These are phyloP conservation scores for Furcasterigmium furcatum DNA, from an alignment of 2,329 filamentous ascomycete genomes.

Conservation along the genomic window DNA sequence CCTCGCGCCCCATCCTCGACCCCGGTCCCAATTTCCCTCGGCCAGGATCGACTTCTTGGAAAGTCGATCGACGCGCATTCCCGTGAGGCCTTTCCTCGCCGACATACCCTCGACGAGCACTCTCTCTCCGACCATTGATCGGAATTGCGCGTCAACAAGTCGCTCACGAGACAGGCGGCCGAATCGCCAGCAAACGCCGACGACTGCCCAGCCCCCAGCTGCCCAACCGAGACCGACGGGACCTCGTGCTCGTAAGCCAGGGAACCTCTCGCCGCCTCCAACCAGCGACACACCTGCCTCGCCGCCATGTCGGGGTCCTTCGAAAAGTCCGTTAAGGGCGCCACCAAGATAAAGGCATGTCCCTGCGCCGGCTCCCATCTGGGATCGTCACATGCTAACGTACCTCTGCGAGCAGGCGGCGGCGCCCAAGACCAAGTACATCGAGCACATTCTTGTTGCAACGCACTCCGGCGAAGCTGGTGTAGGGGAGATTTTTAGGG, in stretches of 20 bases:
- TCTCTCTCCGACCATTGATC: background rate
- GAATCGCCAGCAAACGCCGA: no score
- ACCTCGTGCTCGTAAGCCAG: no score
- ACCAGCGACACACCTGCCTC: no score
- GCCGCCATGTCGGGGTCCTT: constrained; percentile 78
- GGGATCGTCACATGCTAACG: background rate
- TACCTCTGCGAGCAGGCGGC: constrained; percentile 39
- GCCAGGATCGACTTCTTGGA: background rate
- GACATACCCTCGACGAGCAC: background rate
- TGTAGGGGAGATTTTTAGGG: constrained; percentile 92
- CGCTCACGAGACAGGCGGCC: no score
- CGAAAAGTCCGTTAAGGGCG: constrained; percentile 98
- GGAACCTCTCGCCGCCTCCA: no score
- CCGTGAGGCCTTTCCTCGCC: background rate
- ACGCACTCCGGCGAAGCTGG: constrained; percentile 94
- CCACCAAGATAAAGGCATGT: constrained; percentile 89
- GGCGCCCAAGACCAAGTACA: constrained; percentile 97
- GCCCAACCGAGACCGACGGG: no score
- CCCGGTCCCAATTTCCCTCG: background rate
- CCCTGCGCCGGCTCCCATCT: background rate
- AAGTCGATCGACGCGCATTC: background rate
- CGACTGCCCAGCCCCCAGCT: no score
- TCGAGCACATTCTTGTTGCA: constrained; percentile 94
- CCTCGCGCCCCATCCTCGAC: background rate
- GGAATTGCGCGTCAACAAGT: no score